Conservation (phyloP, 2,329 filamentous ascomycete genomes). For the Penicillium sp. region DNA sequence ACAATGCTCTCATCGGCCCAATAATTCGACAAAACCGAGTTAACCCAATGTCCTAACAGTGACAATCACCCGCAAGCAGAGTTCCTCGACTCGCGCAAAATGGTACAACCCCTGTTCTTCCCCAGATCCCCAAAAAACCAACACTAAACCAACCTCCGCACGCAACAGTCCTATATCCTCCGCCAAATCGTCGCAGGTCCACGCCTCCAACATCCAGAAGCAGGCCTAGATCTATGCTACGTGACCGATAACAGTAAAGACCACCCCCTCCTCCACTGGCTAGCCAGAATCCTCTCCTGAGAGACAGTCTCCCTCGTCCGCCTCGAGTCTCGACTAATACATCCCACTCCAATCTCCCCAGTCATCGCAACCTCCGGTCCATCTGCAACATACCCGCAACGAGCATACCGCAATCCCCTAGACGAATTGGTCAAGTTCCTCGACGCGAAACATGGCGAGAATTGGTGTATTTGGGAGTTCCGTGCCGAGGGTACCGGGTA, state of each 20-base stretch:
- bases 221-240: slow-evolving; percentile 92
- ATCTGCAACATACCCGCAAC: slow-evolving; percentile 84
- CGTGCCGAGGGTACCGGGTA: slow-evolving; percentile 96
- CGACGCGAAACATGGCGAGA: slow-evolving; percentile 77
- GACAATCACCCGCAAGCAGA: slow-evolving; percentile 6
- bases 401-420: slow-evolving; percentile 91
- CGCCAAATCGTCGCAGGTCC: slow-evolving; percentile 92
- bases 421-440: slow-evolving; percentile 86
- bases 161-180: slow-evolving; percentile 70
- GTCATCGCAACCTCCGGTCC: slow-evolving; percentile 82
- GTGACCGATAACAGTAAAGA: slow-evolving; percentile 74
- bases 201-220: slow-evolving; percentile 80
- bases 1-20: background rate
- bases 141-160: background rate
- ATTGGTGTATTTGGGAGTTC: slow-evolving; percentile 99
- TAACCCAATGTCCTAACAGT: background rate
- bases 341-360: slow-evolving; percentile 30
- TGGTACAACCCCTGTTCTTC: slow-evolving; percentile 1
- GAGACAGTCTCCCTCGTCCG: background rate
- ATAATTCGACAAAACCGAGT: background rate
- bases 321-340: background rate
- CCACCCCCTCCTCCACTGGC: background rate
- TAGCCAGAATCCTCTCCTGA: background rate
- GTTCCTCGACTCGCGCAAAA: slow-evolving; percentile 13
- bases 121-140: background rate